Evolutionary conservation across 305 asterid species (phyloP), one percentile per base, ranked within the genome.

Genomic region (Fraxinus xanthoxyloides): DNA sequence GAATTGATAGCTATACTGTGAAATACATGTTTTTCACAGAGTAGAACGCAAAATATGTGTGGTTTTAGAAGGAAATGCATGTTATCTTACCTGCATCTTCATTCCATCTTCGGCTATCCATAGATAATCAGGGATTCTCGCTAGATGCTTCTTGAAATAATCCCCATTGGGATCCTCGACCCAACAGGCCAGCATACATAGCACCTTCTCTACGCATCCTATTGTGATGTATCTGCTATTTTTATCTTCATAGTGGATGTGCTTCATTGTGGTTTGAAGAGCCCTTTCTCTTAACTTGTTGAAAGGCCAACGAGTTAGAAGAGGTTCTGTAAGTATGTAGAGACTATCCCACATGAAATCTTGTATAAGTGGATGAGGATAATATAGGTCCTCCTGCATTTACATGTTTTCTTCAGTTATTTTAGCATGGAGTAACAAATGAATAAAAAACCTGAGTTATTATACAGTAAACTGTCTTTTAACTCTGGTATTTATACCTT

Each of bases 31-130:
- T 24, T 67, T 67, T 26, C 0, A 7, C 35, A 4, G 35, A 67
- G 35, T 10, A 17, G 9, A 28, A 28, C 1, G 36, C 19, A 7
- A 67, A 67, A 19, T 15, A 31, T 32, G 40, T 4, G 0, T 31
- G 75, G 40, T 4, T 77, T 9, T 69, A 67, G 34, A 26, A 30
- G 1, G 74, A 40, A 3, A 31, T 23, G 51, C 32, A 75, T 40
- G 19, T 15, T 72, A 3, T 40, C 13, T 23, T 75, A 93, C 98
- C 95, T 92, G 97, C 98, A 95, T 95, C 80, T 95, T 95, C 98
- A 94, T 94, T 73, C 99, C 99, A 86, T 96, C 99, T 88, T 96
- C 98, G 2, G 97, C 97, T 46, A 96, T 86, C 99, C 98, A 96
- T 5, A 94, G 32, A 74, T 90, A 96, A 80, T 96, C 99, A 0